These are phyloP conservation scores for Botrytis hyacinthi DNA, from an alignment of 2,329 filamentous ascomycete genomes.

Conservation along the genomic window DNA sequence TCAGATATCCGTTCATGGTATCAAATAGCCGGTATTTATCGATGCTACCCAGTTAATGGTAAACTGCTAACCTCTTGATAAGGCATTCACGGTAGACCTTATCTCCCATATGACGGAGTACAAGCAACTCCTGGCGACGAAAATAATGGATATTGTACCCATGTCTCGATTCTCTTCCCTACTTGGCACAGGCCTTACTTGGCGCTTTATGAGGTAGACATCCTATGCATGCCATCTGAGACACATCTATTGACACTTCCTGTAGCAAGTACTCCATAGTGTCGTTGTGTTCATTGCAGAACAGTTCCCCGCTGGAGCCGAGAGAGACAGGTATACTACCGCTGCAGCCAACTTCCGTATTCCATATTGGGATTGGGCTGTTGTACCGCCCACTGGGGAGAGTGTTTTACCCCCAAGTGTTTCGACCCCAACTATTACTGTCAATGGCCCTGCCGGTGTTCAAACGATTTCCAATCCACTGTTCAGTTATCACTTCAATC, in stretches of 20 bases:
- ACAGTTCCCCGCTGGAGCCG: slow-evolving; percentile 29
- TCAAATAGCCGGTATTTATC: slow-evolving; percentile 31
- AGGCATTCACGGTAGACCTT: slow-evolving; percentile 37
- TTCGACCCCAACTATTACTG: slow-evolving; percentile 44
- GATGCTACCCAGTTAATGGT: not conserved
- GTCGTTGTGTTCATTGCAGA: slow-evolving; percentile 48
- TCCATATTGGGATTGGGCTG: slow-evolving; percentile 50
- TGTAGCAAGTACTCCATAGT: slow-evolving; percentile 53
- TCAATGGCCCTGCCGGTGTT: slow-evolving; percentile 52
- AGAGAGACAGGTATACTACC: slow-evolving; percentile 45
- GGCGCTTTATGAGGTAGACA: slow-evolving; percentile 53
- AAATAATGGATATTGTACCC: slow-evolving; percentile 34
- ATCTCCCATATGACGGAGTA: slow-evolving; percentile 30
- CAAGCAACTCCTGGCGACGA: slow-evolving; percentile 24
- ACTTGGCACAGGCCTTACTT: slow-evolving; percentile 57
- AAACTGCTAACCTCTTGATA: not conserved
- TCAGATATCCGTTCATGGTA: slow-evolving; percentile 34
- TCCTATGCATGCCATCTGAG: not conserved
- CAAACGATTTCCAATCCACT: slow-evolving; percentile 51
- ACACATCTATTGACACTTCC: slow-evolving; percentile 2
- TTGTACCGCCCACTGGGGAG: slow-evolving; percentile 47
- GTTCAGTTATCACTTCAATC: slow-evolving; percentile 50
- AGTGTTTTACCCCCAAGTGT: slow-evolving; percentile 51
- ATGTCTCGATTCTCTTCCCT: slow-evolving; percentile 36
- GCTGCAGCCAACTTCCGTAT: slow-evolving; percentile 44